Evolutionary conservation across 352 stramenopile genomes (phyloP).

Genomic region (Globisporangium sylvaticum): DNA sequence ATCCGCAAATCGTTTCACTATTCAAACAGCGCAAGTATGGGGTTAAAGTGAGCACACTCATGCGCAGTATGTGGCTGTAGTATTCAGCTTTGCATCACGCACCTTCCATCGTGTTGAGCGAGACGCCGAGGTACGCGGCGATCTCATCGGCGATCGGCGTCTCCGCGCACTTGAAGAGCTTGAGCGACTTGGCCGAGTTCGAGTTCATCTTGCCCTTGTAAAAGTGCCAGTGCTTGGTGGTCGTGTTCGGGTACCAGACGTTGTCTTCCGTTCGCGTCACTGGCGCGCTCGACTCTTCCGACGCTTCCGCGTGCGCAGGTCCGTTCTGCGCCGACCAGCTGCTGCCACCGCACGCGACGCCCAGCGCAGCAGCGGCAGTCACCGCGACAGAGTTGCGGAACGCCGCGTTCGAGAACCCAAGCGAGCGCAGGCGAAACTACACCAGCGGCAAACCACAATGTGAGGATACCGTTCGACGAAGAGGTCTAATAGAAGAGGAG

Average conservation of each 20-base stretch:
- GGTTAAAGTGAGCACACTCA: not conserved
- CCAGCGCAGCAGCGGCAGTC: conserved; percentile 30
- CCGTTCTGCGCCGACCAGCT: conserved; percentile 17
- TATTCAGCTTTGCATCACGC: not conserved
- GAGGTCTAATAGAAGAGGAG: not conserved
- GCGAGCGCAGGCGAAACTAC: conserved; percentile 12
- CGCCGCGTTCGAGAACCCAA: conserved; percentile 8
- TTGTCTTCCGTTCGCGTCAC: conserved; percentile 26
- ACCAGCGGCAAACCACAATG: not conserved
- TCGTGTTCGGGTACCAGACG: conserved; percentile 74
- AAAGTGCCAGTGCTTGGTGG: conserved; percentile 87
- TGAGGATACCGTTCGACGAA: not conserved
- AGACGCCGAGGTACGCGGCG: conserved; percentile 70
- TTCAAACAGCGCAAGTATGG: not conserved
- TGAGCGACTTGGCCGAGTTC: conserved; percentile 76
- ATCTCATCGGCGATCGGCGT: conserved; percentile 87
- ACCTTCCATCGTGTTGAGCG: conserved; percentile 76
- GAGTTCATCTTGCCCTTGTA: conserved; percentile 87
- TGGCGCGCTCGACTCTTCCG: conserved; percentile 3
- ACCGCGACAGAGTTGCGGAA: conserved; percentile 24
- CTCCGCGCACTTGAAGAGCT: conserved; percentile 87
- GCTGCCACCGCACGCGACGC: conserved; percentile 27
- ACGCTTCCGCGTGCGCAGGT: conserved; percentile 11
- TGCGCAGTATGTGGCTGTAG: not conserved
- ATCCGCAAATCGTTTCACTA: conserved; percentile 49